These are phyloP conservation scores for Capniomyces stellatus DNA, from an alignment of 371 early-diverging fungal genomes.

Conservation along the genomic window DNA sequence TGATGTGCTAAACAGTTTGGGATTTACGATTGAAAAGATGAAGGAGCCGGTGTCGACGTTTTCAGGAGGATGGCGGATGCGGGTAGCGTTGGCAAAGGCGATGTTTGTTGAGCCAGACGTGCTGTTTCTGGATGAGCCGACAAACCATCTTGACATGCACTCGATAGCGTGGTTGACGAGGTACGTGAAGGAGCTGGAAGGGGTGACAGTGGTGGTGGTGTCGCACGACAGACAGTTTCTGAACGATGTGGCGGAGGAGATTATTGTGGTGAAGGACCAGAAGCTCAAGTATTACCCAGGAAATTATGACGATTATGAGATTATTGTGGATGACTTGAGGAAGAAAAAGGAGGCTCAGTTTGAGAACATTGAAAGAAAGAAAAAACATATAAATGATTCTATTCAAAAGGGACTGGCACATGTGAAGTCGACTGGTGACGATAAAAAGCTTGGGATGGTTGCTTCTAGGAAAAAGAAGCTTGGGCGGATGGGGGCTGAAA, in stretches of 20 bases:
- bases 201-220: conserved; percentile 84
- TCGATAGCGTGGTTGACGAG: conserved; percentile 97
- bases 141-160: conserved; percentile 91
- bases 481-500: conserved; percentile 94
- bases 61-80: conserved; percentile 99
- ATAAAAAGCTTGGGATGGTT: conserved; percentile 92
- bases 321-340: conserved; percentile 82
- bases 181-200: conserved; percentile 68
- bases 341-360: conserved; percentile 92
- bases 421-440: conserved; percentile 84
- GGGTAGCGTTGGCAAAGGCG: conserved; percentile 92
- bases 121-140: conserved; percentile 87
- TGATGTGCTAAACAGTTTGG: conserved; percentile 76
- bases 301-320: conserved; percentile 92
- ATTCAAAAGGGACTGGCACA: conserved; percentile 68
- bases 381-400: conserved; percentile 95
- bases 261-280: conserved; percentile 73
- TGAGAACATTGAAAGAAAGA: conserved; percentile 90
- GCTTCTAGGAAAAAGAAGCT: conserved; percentile 97
- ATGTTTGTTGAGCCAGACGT: conserved; percentile 91
- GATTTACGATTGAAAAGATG: conserved; percentile 69
- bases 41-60: conserved; percentile 73
- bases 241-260: conserved; percentile 91
- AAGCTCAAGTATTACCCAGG: conserved; percentile 87
- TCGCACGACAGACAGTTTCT: conserved; percentile 98